phyloP scores from a whole-genome alignment of 768 basidiomycete species.

The Russula abietina region DNA sequence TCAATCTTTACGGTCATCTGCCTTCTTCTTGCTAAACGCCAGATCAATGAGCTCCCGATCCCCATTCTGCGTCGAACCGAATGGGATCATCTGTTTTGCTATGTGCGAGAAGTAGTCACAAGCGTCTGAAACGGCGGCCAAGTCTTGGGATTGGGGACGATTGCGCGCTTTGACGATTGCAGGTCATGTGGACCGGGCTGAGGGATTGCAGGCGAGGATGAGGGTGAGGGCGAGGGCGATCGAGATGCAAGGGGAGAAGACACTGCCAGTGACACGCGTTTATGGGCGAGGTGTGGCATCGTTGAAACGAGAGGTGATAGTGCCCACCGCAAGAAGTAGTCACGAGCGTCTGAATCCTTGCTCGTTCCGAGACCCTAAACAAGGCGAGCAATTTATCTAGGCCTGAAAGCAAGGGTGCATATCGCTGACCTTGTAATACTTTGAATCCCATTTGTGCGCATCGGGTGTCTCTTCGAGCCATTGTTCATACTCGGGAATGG shows the following conservation, averaged over 20 bases:
- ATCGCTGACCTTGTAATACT: constrained; percentile 88
- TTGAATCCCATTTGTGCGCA: constrained; percentile 78
- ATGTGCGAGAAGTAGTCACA: constrained; percentile 92
- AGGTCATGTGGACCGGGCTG: not conserved
- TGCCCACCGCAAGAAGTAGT: constrained; percentile 96
- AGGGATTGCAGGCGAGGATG: not conserved
- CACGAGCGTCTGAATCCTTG: constrained; percentile 79
- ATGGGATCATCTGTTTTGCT: constrained; percentile 91
- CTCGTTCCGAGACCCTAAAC: constrained; percentile 92
- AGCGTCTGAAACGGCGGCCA: constrained; percentile 44
- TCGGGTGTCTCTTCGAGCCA: constrained; percentile 80
- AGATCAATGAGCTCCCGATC: constrained; percentile 91
- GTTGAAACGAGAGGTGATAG: constrained; percentile 75
- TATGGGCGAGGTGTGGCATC: constrained; percentile 70
- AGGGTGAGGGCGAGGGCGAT: not conserved
- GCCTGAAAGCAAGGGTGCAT: not conserved
- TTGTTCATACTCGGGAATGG: constrained; percentile 91
- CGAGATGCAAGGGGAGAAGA: not conserved
- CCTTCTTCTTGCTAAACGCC: constrained; percentile 99
- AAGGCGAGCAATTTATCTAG: not conserved
- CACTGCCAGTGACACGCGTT: constrained; percentile 27
- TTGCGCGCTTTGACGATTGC: not conserved
- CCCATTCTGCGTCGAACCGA: constrained; percentile 70
- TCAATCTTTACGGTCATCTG: constrained; percentile 98
- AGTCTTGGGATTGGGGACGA: constrained; percentile 10